Evolutionary conservation across 2,329 filamentous ascomycete genomes (phyloP).

Genomic region (Fusarium falciforme): DNA sequence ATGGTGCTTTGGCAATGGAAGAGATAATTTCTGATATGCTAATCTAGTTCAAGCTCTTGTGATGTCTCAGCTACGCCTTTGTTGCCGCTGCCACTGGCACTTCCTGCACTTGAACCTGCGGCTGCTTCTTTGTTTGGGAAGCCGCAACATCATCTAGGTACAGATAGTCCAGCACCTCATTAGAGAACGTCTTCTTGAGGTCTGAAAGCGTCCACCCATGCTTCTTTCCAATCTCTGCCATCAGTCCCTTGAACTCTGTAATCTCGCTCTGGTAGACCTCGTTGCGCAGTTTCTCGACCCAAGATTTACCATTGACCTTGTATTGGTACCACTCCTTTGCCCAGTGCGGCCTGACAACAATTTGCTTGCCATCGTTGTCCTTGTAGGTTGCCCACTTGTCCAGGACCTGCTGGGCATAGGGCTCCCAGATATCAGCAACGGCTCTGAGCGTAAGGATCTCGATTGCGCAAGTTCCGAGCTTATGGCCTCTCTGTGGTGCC

Average conservation of each 20-base stretch:
- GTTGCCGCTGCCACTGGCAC: neutral
- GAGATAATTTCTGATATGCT: neutral
- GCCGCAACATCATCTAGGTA: neutral
- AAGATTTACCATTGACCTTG: conserved; percentile 1
- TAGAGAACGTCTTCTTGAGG: neutral
- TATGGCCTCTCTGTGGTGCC: conserved; percentile 17
- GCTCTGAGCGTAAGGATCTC: conserved; percentile 7
- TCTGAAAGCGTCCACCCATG: neutral
- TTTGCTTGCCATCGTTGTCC: neutral
- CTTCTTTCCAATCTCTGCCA: neutral
- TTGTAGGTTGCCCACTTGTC: neutral
- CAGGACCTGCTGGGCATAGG: neutral
- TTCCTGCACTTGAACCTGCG: neutral
- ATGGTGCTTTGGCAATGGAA: neutral
- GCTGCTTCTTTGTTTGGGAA: neutral
- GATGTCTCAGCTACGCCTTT: neutral
- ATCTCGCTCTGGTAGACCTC: conserved; percentile 8
- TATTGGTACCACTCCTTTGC: neutral
- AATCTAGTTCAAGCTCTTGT: neutral
- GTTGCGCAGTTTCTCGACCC: conserved; percentile 5
- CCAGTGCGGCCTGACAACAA: neutral
- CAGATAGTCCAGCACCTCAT: neutral
- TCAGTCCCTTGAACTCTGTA: neutral
- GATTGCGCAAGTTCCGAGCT: conserved; percentile 9
- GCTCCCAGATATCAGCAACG: neutral